Evolutionary conservation across 2,329 filamentous ascomycete species (phyloP).

Genomic region (Pestalotiopsis sp.): DNA sequence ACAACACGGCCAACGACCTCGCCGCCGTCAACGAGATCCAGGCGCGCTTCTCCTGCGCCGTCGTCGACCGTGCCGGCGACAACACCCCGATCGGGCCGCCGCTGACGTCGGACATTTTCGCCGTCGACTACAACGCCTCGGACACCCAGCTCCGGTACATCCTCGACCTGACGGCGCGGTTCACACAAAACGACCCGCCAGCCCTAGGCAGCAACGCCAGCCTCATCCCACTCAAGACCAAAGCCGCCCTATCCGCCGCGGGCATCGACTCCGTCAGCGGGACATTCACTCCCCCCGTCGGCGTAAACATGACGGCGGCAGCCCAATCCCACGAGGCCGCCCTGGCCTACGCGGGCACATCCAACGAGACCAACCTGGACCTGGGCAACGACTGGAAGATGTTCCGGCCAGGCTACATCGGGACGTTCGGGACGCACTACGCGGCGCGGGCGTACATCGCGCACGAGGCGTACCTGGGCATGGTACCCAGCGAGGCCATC

Average conservation of each 20-base stretch:
- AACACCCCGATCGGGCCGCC: not conserved
- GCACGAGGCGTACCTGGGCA: not conserved
- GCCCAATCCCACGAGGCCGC: not conserved
- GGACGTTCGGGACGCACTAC: not conserved
- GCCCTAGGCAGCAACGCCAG: no score
- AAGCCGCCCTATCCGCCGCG: no score
- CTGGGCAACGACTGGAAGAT: slow-evolving; percentile 6
- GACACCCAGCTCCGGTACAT: not conserved
- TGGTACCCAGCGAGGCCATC: not conserved
- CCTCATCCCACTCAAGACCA: no score
- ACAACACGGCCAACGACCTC: not conserved
- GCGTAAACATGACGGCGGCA: not conserved
- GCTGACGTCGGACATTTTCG: not conserved
- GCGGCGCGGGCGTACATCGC: not conserved
- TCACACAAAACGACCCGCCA: no score
- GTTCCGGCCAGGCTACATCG: not conserved
- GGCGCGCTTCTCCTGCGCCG: not conserved
- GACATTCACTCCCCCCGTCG: not conserved
- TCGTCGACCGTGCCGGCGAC: not conserved
- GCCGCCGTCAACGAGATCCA: not conserved
- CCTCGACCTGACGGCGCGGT: not conserved
- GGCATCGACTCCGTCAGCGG: not conserved
- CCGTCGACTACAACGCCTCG: not conserved
- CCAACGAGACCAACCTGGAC: not conserved
- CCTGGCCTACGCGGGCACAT: not conserved